A percentile compares a stretch with the other conserved stretches of the same genome.
Conservation (phyloP, 2,329 filamentous ascomycete genomes). For the Bipolaris sorokiniana region DNA sequence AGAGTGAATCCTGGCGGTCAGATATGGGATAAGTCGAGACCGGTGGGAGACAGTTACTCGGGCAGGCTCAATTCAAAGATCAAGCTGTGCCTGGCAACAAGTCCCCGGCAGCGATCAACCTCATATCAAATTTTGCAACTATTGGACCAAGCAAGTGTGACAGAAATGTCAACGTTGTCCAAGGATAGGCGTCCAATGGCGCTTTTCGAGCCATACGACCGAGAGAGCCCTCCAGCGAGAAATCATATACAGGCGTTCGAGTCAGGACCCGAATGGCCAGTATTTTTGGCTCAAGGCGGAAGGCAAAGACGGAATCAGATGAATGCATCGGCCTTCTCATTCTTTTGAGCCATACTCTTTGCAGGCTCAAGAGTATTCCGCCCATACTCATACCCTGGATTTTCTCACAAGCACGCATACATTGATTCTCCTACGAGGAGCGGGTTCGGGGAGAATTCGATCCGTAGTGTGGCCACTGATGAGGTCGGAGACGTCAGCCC, state of each 20-base stretch:
- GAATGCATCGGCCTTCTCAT: too few relatives aligned
- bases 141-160: slow-evolving; percentile 5
- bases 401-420: neutral
- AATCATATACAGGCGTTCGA: neutral
- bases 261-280: neutral
- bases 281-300: neutral
- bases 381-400: neutral
- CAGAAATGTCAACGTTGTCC: slow-evolving; percentile 3
- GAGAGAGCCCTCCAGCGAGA: slow-evolving; percentile 5
- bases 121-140: slow-evolving; percentile 1
- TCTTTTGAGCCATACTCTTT: too few relatives aligned
- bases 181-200: slow-evolving; percentile 2
- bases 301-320: neutral
- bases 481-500: neutral
- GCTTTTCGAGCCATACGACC: neutral
- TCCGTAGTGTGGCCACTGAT: neutral
- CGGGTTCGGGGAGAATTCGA: neutral
- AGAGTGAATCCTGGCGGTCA: slow-evolving; percentile 2
- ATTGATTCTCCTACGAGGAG: neutral
- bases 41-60: slow-evolving; percentile 18
- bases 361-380: neutral
- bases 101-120: slow-evolving; percentile 1
- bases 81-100: slow-evolving; percentile 6
- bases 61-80: slow-evolving; percentile 10
- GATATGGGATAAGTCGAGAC: slow-evolving; percentile 9